phyloP scores from a whole-genome alignment of 495 filamentous ascomycete species.

The Penicillium macrosclerotiorum region DNA sequence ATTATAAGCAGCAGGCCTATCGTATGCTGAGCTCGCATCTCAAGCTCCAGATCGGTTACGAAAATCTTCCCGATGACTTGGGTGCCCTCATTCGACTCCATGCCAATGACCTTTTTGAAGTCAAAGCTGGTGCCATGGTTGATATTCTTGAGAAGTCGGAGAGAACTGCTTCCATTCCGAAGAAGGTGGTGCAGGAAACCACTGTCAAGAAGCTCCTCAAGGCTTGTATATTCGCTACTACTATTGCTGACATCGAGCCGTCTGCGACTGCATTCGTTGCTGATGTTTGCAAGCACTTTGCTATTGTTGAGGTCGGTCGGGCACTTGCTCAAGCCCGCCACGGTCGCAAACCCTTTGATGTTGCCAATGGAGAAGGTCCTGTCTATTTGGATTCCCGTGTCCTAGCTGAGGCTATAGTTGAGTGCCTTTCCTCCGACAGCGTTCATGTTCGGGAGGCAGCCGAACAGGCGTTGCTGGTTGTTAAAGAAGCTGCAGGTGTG shows the following conservation, averaged over 20 bases:
- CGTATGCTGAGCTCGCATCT: slow-evolving; percentile 80
- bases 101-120: slow-evolving; percentile 75
- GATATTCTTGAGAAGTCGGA: slow-evolving; percentile 65
- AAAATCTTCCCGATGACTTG: slow-evolving; percentile 86
- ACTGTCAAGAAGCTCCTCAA: slow-evolving; percentile 83
- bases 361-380: slow-evolving; percentile 79
- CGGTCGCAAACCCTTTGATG: slow-evolving; percentile 71
- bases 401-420: slow-evolving; percentile 82
- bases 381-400: slow-evolving; percentile 80
- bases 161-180: slow-evolving; percentile 74
- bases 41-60: slow-evolving; percentile 85
- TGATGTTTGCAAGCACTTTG: slow-evolving; percentile 84
- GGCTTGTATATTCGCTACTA: slow-evolving; percentile 81
- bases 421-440: slow-evolving; percentile 82
- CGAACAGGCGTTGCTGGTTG: slow-evolving; percentile 67
- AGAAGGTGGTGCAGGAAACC: slow-evolving; percentile 78
- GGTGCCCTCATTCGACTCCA: slow-evolving; percentile 79
- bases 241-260: slow-evolving; percentile 72
- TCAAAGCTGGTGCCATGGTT: slow-evolving; percentile 62
- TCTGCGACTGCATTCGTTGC: slow-evolving; percentile 70
- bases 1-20: slow-evolving; percentile 92
- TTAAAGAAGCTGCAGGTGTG: slow-evolving; percentile 71
- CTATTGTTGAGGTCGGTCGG: slow-evolving; percentile 83
- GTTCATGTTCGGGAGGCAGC: slow-evolving; percentile 78
- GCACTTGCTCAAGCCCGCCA: slow-evolving; percentile 75